A percentile compares a stretch with the other conserved stretches of the same genome.
Evolutionary conservation across 1,284 basidiomycete genomes (phyloP).

Genomic region (Boletus mariae): DNA sequence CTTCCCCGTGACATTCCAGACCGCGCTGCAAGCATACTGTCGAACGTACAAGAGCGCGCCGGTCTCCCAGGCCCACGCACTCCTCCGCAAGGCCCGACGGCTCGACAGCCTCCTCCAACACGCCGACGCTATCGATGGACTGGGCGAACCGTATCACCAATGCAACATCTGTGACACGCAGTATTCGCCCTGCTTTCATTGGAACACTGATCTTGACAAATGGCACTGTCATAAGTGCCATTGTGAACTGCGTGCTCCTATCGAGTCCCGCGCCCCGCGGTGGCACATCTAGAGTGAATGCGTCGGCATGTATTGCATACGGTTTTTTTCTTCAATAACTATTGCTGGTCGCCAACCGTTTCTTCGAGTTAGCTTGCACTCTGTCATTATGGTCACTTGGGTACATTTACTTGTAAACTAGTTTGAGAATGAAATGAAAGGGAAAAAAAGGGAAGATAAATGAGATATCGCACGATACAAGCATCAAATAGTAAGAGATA

Average conservation of each 20-base stretch:
- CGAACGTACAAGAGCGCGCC: constrained; percentile 79
- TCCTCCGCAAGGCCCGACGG: constrained; percentile 81
- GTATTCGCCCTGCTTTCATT: constrained; percentile 41
- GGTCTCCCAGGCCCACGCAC: constrained; percentile 67
- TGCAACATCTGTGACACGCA: constrained; percentile 37
- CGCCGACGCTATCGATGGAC: constrained; percentile 9
- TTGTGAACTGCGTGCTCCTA: constrained; percentile 21
- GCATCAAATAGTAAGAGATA: constrained; percentile 13
- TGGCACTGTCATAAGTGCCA: constrained; percentile 62
- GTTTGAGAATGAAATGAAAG: constrained; percentile 5
- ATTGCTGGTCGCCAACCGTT: neutral
- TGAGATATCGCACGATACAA: constrained; percentile 25
- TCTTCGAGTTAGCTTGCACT: constrained; percentile 3
- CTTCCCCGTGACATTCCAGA: constrained; percentile 42
- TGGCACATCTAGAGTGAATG: constrained; percentile 23
- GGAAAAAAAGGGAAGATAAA: neutral
- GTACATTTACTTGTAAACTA: constrained; percentile 32
- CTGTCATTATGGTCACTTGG: constrained; percentile 25
- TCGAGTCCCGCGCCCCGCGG: constrained; percentile 11
- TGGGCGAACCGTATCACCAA: constrained; percentile 17
- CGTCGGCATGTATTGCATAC: no score
- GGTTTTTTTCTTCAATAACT: neutral
- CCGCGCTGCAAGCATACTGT: constrained; percentile 83
- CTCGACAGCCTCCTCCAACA: constrained; percentile 62
- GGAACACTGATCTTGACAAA: constrained; percentile 17